Base-by-base conservation (phyloP, 768 basidiomycete species). In the Lactarius evosmus region DNA sequence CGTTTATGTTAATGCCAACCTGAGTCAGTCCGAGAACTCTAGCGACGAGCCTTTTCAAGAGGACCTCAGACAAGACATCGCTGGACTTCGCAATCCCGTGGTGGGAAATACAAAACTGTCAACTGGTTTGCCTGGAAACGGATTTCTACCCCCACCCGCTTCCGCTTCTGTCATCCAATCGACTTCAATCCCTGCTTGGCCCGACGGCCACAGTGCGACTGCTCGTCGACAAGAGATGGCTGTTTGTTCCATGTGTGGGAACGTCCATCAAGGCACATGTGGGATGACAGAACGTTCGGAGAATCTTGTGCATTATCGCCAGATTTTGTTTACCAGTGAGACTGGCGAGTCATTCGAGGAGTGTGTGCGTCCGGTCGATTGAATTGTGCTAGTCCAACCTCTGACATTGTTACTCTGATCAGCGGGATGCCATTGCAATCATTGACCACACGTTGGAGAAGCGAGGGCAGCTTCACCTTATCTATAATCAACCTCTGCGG, bases 301-400 rank as follows among this genome's bases (percentile, higher is more conserved):
- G 61, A 84, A 90, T 71, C 77, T 93, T 25, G 81, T 83, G 14
- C 84, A 89, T 68, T 91, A 85, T 69, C 83, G 90, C 50, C 78
- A 81, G 52, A 85, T 90, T 76, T 74, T 92, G 40, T 73, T 91
- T 65, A 73, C 82, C 32, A 79, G 88, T 65, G 78, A 81, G n/a
- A 80, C 82, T 17, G 85, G 86, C 67, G 91, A 93, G 67, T 78
- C 88, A 50, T 79, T 82, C 69, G 84, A 87, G 71, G 78, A 81
- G 40, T 78, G 89, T 69, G 90, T 89, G 74, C 68, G 77, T 75
- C 29, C 3, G 61, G 22, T 19, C 17, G 12, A 53, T 62, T 25
- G 50, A 17, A 52, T 22, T 25, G 17, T 56, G 61, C 41, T 25
- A 16, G 40, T 58, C 17, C 69, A 30, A n/a, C 17, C 19, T 52